A percentile compares a stretch with the other conserved stretches of the same genome.
phyloP scores from a whole-genome alignment of 2,329 filamentous ascomycete species.

The Sclerotinia borealis region DNA sequence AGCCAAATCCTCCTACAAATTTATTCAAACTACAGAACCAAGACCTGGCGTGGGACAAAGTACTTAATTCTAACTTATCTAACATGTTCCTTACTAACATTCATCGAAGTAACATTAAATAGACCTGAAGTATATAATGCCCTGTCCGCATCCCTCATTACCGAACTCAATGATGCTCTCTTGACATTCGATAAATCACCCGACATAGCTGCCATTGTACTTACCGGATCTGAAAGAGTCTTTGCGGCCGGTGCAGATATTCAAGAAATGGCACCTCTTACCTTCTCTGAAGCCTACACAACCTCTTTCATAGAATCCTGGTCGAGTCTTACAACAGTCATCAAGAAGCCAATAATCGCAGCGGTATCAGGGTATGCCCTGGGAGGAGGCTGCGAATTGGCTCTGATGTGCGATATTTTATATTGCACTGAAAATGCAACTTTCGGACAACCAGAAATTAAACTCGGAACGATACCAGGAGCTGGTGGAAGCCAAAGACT shows the following conservation, averaged over 20 bases:
- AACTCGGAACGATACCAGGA: conserved; percentile 85
- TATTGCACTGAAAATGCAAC: conserved; percentile 83
- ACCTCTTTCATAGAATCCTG: conserved; percentile 92
- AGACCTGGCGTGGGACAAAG: conserved; percentile 87
- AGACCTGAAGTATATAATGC: conserved; percentile 95
- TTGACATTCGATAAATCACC: conserved; percentile 62
- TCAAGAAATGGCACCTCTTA: conserved; percentile 95
- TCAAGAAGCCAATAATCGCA: conserved; percentile 92
- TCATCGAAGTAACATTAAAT: conserved; percentile 71
- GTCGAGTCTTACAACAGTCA: conserved; percentile 74
- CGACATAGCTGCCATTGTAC: conserved; percentile 67
- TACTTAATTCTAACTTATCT: conserved; percentile 36
- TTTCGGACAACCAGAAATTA: conserved; percentile 97
- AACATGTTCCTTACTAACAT: conserved; percentile 1
- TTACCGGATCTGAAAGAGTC: conserved; percentile 84
- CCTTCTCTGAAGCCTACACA: conserved; percentile 81
- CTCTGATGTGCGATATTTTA: conserved; percentile 94
- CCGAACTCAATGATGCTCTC: conserved; percentile 79
- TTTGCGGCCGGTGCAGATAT: conserved; percentile 97
- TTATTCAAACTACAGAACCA: conserved; percentile 74
- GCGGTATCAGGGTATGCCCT: conserved; percentile 93
- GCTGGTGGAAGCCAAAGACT: conserved; percentile 87
- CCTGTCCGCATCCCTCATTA: conserved; percentile 82
- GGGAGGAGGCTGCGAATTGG: conserved; percentile 91
- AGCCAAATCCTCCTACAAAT: conserved; percentile 57